Base-by-base conservation (phyloP, 768 basidiomycete species). In the Leucocoprinus birnbaumii region DNA sequence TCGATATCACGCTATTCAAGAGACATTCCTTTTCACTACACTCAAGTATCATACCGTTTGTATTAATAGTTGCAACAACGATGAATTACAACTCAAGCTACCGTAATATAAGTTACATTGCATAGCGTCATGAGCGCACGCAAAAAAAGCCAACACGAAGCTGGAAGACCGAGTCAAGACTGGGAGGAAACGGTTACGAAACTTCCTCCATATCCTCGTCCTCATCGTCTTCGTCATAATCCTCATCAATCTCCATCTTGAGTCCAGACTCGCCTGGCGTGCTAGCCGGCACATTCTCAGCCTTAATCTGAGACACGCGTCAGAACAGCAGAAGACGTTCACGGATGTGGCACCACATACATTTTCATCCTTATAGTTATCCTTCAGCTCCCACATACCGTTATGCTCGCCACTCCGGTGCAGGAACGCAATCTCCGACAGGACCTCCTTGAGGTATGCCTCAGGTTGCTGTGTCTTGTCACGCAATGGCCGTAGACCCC, bases 391-490 rank as follows among this genome's bases (percentile, higher is more conserved):
- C 85, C 87, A 94, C 57, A 84, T 70, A 8, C 90, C 90, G 48
- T 87, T 89, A 65, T 81, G 74, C 69, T 94, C 91, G 37, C 93
- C 93, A 44, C 83, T 85, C 48, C 87, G 83, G 66, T 92, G 84
- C 45, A 93, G 74, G 51, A 75, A 80, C 3, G 87, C 93, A 48
- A 94, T 85, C 59, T 91, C 88, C 25, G 72, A 73, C 26, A 96
- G 72, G 2, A 89, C 84, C 61, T 94, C 91, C 65, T 92, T 92
- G 59, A 96, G 82, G 65, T 91, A 94, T 10, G 77, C 83, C 67
- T 92, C 90, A 1, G 92, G 91, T 66, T 96, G 92, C 66, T 91
- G 86, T 0, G 89, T 90, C 58, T 80, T 82, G 63, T 91, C 87
- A 41, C 90, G 82, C 51, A 94, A 72, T 1, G 80, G 73, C 59